Conservation (phyloP, 768 basidiomycete species). For the Mrakia blollopis region DNA sequence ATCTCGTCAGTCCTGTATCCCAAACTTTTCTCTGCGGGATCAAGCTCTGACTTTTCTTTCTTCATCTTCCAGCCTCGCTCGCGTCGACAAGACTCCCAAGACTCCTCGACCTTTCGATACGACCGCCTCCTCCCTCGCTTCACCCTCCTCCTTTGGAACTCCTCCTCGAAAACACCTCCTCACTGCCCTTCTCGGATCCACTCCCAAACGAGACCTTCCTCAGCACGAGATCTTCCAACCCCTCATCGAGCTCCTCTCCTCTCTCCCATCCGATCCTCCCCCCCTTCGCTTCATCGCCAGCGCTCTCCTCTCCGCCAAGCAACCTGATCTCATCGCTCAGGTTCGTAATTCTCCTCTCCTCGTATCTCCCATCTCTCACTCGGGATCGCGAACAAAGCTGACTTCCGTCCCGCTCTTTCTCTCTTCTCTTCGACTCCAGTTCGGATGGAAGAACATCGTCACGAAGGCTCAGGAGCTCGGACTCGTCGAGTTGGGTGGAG, state of each 20-base stretch:
- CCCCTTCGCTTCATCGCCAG: slow-evolving; percentile 28
- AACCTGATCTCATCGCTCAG: slow-evolving; percentile 22
- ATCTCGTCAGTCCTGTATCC: not conserved
- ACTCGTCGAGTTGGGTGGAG: slow-evolving; percentile 16
- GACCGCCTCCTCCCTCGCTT: too few relatives aligned
- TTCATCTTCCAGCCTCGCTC: not conserved
- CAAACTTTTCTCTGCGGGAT: too few relatives aligned
- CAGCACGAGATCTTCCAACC: slow-evolving; percentile 7
- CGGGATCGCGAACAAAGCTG: too few relatives aligned
- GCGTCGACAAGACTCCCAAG: not conserved
- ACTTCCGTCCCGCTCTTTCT: too few relatives aligned
- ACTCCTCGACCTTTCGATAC: not conserved
- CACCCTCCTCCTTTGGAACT: not conserved
- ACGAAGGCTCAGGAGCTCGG: slow-evolving; percentile 11
- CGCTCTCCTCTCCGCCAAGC: slow-evolving; percentile 15
- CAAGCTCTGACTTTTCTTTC: not conserved
- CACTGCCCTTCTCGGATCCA: not conserved
- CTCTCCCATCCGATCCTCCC: slow-evolving; percentile 12
- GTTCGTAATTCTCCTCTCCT: too few relatives aligned
- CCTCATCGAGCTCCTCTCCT: slow-evolving; percentile 21
- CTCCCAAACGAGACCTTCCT: slow-evolving; percentile 5
- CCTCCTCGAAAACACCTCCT: slow-evolving; percentile 25
- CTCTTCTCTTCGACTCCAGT: too few relatives aligned
- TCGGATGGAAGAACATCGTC: slow-evolving; percentile 24
- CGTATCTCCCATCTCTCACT: too few relatives aligned